Evolutionary conservation across 176 grass and related monocot species (phyloP), one percentile per base, ranked within the genome.

Genomic region (Areca catechu): DNA sequence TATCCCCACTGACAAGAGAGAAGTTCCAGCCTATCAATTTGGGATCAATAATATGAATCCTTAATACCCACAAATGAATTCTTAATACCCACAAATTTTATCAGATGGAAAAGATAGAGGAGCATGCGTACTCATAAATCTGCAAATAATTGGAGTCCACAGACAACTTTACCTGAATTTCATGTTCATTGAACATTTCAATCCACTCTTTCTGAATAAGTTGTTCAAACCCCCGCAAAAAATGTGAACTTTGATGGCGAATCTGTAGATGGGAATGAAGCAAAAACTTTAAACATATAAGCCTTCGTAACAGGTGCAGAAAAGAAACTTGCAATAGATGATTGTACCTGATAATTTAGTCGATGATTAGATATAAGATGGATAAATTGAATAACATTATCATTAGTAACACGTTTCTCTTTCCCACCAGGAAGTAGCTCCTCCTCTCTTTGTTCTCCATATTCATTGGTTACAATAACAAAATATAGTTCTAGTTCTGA

Each of bases 111-210:
- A 43, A 43, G 6, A 12, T 43, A 43, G 9, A 14, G 7, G 34
- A 43, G 7, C 34, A 43, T 12, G 2, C 10, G 34, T 43, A 43
- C 34, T 43, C 34, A 43, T 43, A 43, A 43, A 43, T 43, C 34
- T 43, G 34, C 34, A 12, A 43, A 43, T 43, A 12, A 43, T 43
- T 1, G 10, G 9, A 20, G 17, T 12, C 9, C 4, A 28, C 18
- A 15, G 21, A 50, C 60, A 16, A 7, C 50, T n/a, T 56, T 80
- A 98, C 93, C 87, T 98, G 93, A 85, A 98, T 76, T 82, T 98
- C 93, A 80, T 98, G 83, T 79, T 98, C 93, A 72, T 76, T 92
- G 72, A 98, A 98, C 84, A 98, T 85, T 67, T 98, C 79, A 12
- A 92, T 92, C 93, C 93, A 98, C 47, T 98, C 87, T 58, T 91